Evolutionary conservation across 1,139 yeast genomes (phyloP), one percentile per base, ranked within the genome.

Genomic region (Yamadazyma conglobata): DNA sequence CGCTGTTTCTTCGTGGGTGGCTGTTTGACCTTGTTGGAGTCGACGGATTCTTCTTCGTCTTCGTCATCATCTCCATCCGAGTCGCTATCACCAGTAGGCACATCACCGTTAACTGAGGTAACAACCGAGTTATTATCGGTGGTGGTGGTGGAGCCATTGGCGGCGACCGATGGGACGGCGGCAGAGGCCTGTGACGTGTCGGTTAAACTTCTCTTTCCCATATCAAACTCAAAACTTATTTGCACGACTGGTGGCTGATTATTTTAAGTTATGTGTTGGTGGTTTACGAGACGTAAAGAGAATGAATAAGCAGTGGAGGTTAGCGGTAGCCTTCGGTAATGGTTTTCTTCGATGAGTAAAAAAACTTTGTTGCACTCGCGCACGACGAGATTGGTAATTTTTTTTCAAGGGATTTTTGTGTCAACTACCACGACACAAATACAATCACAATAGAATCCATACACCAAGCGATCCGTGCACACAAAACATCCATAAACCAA

Each of bases 1-100:
- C 50, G 54, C 34, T 61, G 69, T 36, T 60, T 64, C 25, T 43
- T 42, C n/a, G 58, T 54, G 4, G 60, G 57, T 13, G 46, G 54
- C 3, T 37, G 39, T 6, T 29, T 27, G 9, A 29, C 14, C 11
- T 30, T 18, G 7, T 6, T 5, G 5, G 14, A 4, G 3, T 9
- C 15, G 25, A 35, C 42, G 12, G 33, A 33, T 10, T 44, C 35
- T 17, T 26, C 23, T 28, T 37, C 26, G 24, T 40, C 29, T 33
- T 33, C 40, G 9, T 25, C 27, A 17, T 10, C 21, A 9, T 17
- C 22, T 7, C 19, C n/a, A 7, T 28, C 21, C 5, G 18, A 27
- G n/a, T 22, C 26, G 6, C 21, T 28, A 12, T n/a, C n/a, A n/a
- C n/a, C n/a, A n/a, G n/a, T n/a, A n/a, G n/a, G 41, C 7, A 35